Evolutionary conservation across 306 rosid genomes (phyloP), one percentile per base, ranked within the genome.

Genomic region (Arachis stenosperma): DNA sequence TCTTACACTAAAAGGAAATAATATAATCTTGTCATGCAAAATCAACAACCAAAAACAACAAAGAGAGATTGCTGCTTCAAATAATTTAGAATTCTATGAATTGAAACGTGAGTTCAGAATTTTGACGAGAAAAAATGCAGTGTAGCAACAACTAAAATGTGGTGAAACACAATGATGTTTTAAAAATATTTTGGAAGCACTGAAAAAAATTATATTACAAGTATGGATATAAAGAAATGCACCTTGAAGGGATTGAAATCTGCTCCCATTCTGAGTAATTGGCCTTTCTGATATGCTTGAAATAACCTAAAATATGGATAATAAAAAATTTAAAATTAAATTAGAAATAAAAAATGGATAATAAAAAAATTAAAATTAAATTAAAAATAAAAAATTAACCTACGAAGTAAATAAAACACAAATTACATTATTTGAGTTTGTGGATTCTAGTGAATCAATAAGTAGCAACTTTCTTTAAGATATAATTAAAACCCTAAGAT

Each of bases 181-280:
- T 48, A n/a, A 54, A 76, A 79, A 72, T 27, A 76, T 40, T 48
- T 22, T 12, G 54, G 53, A 62, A 62, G 52, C 72, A 71, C 6
- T 56, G 51, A 48, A 48, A 84, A 70, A 69, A 51, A 63, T 41
- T 52, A 52, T 56, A 48, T 1, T 8, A 47, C 17, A 37, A 37
- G 42, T 33, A 33, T 33, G 37, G 37, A 68, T 59, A 59, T 55
- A 44, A 70, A 22, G 1, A 22, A 44, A 8, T 54, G 44, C 81
- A 95, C 98, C 98, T 91, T 61, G 88, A 54, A 54, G 98, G 99
- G 68, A 95, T 86, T 64, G 81, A 61, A 82, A 95, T 27, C 86
- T 57, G 88, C 84, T 90, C 98, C 99, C 99, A 95, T 81, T 88
- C 97, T 67, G 93, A 83, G 79, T 87, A 78, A 78, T 90, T 86